Base-by-base conservation (phyloP, 225 moss, liverwort and hornwort genomes). In the Pleurozium schreberi region DNA sequence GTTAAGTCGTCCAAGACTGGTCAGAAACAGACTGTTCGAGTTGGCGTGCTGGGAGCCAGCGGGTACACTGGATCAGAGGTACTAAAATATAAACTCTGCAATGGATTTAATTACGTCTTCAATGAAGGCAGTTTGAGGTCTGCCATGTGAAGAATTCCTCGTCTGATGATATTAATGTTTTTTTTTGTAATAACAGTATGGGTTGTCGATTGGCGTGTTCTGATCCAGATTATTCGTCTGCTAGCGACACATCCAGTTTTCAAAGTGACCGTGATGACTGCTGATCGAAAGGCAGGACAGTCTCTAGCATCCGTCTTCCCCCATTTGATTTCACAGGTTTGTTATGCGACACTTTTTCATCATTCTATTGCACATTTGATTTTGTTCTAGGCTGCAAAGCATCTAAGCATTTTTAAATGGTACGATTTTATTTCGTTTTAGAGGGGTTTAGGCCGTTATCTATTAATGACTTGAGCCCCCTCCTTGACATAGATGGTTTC, bases 11-110 rank as follows among this genome's bases (percentile, higher is more conserved):
- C 90, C 82, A 90, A 85, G 63, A 42, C 53, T 70, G 92, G 85
- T 57, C 75, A 87, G 79, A 87, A 85, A 8, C 90, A 93, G 60
- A 91, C 92, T 47, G 90, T 96, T 59, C 96, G 96, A 53, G 93
- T 98, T 62, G 97, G 97, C 73, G 98, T 97, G 58, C 93, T 98
- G 40, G 98, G 98, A 87, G 98, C 98, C 82, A 98, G 98, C 53
- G 97, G 98, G 65, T 98, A 97, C 86, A 98, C 97, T 40, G 98
- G 98, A n/a, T 96, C 98, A n/a, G 98, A 98, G 94, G 97, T 96
- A 85, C 55, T 45, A 23, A 33, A 73, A 23, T 34, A 10, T 36
- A 47, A 25, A 36, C 45, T 74, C 47, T 43, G 59, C 18, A 88
- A 38, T 87, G 59, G 21, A 22, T 78, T 78, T 30, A 11, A 19